Conservation (phyloP, 139 green algal species). For the Picochlorum sp. region DNA sequence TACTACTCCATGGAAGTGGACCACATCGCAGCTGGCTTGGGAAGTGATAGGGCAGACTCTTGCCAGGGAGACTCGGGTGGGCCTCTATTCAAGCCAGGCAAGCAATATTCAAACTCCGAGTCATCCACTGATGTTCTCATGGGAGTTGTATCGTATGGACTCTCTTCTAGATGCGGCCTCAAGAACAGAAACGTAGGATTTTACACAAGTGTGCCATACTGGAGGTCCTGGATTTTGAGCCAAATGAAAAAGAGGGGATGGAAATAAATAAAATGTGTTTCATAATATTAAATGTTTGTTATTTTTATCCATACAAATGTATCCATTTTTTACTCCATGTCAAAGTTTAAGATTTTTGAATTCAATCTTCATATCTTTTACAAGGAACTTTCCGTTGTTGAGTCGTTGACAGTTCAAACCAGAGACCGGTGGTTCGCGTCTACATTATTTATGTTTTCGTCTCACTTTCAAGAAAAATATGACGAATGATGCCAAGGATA, state of each 20-base stretch:
- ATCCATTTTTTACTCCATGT: too few species aligned
- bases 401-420: too few species aligned
- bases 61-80: background rate
- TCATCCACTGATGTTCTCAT: background rate
- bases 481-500: too few species aligned
- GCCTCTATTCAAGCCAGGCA: background rate
- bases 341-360: too few species aligned
- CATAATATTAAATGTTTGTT: background rate
- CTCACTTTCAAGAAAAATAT: too few species aligned
- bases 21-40: background rate
- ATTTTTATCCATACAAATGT: too few species aligned
- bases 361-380: background rate
- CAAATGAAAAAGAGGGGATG: background rate
- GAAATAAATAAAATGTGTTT: background rate
- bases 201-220: background rate
- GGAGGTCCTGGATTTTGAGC: background rate
- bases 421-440: too few species aligned
- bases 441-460: too few species aligned
- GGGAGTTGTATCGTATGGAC: background rate
- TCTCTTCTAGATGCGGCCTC: background rate
- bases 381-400: too few species aligned
- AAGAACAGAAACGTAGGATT: background rate
- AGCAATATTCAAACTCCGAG: background rate
- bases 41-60: background rate
- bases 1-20: constrained; percentile 1